Base-by-base conservation (phyloP, 176 grass and related monocot species). In the Eragrostis curvula region DNA sequence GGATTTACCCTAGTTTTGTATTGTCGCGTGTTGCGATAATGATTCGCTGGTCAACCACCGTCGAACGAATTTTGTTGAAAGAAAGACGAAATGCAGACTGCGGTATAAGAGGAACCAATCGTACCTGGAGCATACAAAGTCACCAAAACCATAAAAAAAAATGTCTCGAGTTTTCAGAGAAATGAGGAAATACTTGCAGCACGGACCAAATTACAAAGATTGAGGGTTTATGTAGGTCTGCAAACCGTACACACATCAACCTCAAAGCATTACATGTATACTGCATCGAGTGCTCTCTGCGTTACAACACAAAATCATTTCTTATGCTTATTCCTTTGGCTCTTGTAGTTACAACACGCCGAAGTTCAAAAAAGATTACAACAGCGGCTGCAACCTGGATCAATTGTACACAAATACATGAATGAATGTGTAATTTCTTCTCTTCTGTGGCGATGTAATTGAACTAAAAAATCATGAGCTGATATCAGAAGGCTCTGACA, bases 391-490 rank as follows among this genome's bases (percentile, higher is more conserved):
- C 43, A 12, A 61, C 55, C 51, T 52, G 41, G 47, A 43, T 43
- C 15, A 67, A 81, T 21, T 71, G 11, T 55, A 46, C 58, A 39
- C 12, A 50, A 73, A 56, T 39, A 21, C 8, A 86, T 80, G 39
- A 80, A 56, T 68, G 82, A 50, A 75, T 53, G 18, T 25, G 17
- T 71, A 42, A 8, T 21, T 83, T 67, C 30, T 67, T 79, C 59
- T 49, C 51, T 58, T 67, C 24, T 73, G 2, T 42, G n/a, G 25
- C 17, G 48, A 51, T 70, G 65, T 36, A 55, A 77, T 56, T 21
- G 39, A 58, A 67, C 71, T 1, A 73, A 79, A 42, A 62, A 69
- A 32, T 82, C 17, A 2, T 4, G 7, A 43, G 18, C 12, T 27
- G 32, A 15, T 14, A 46, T 32, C 55, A 21, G 27, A 39, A 68